Percentiles rank a stretch among this genome's conserved stretches.
These are phyloP conservation scores for Nigrospora osmanthi DNA, from an alignment of 2,329 filamentous ascomycete species.

Conservation along the genomic window DNA sequence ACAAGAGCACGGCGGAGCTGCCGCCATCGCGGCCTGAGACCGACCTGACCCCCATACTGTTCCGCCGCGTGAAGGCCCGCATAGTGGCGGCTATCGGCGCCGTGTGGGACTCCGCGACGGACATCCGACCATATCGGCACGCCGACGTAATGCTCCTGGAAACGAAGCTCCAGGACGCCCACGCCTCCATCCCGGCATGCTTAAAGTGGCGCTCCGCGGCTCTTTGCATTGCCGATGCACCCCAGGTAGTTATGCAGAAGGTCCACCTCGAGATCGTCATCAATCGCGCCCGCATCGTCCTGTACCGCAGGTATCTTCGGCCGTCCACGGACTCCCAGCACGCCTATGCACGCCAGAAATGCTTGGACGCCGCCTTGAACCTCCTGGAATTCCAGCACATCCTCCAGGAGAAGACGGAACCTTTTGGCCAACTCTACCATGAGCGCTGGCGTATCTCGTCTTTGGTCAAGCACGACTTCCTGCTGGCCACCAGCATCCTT, in stretches of 20 bases:
- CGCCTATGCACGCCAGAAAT: slow-evolving; percentile 33
- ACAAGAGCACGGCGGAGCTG: slow-evolving; percentile 20
- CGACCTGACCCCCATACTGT: slow-evolving; percentile 13
- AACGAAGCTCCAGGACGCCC: slow-evolving; percentile 7
- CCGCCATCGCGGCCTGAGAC: slow-evolving; percentile 23
- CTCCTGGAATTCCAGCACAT: slow-evolving; percentile 40
- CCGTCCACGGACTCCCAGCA: slow-evolving; percentile 24
- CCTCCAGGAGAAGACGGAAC: slow-evolving; percentile 37
- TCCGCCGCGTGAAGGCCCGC: slow-evolving; percentile 14
- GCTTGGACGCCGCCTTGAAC: slow-evolving; percentile 36
- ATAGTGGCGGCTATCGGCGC: slow-evolving; percentile 16
- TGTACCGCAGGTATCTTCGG: slow-evolving; percentile 46
- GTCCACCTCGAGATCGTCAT: slow-evolving; percentile 43
- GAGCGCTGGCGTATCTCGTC: slow-evolving; percentile 37
- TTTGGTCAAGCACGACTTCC: slow-evolving; percentile 35
- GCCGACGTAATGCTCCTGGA: slow-evolving; percentile 15
- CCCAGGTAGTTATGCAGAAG: slow-evolving; percentile 41
- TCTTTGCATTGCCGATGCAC: slow-evolving; percentile 34
- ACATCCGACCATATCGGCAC: slow-evolving; percentile 10
- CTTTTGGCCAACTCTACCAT: slow-evolving; percentile 31
- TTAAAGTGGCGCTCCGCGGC: slow-evolving; percentile 11
- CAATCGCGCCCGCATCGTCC: slow-evolving; percentile 39
- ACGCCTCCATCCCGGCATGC: slow-evolving; percentile 7
- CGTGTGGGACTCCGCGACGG: slow-evolving; percentile 13
- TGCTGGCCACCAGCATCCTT: slow-evolving; percentile 38